Conservation (phyloP, 768 basidiomycete genomes). For the Agaricus bisporus region DNA sequence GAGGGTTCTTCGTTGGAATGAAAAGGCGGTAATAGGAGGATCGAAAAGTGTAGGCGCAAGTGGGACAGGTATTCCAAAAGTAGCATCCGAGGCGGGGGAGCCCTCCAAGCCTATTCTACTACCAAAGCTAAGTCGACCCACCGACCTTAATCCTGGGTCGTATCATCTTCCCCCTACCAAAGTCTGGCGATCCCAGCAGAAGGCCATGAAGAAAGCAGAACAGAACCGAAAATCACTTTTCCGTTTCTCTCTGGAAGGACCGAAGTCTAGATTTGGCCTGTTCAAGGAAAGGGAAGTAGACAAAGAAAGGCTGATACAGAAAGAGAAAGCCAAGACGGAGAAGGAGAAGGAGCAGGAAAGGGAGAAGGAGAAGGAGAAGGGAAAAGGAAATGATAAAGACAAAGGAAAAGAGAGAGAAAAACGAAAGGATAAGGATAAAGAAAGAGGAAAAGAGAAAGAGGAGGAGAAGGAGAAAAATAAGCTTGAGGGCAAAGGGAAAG, state of each 20-base stretch:
- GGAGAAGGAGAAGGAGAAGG: background rate
- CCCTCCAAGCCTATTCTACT: background rate
- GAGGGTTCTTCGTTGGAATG: background rate
- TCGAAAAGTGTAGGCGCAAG: too few relatives aligned
- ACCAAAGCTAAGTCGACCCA: background rate
- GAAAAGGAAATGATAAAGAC: background rate
- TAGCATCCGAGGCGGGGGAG: background rate
- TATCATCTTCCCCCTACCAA: background rate
- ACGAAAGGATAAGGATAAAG: too few relatives aligned
- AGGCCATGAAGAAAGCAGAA: background rate
- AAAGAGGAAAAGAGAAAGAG: too few relatives aligned
- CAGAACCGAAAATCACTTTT: background rate
- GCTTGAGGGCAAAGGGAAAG: too few relatives aligned
- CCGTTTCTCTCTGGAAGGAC: background rate
- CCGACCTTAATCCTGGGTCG: too few relatives aligned
- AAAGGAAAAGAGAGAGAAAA: background rate
- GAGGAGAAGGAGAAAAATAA: too few relatives aligned
- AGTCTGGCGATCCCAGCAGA: background rate
- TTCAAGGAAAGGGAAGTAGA: background rate
- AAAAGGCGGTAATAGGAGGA: background rate
- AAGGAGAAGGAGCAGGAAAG: background rate
- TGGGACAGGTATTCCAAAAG: too few relatives aligned
- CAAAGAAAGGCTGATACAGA: background rate
- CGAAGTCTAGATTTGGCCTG: too few relatives aligned
- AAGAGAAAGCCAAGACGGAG: background rate